Base-by-base conservation (phyloP, 352 stramenopile species). In the Blastocystis sp. region DNA sequence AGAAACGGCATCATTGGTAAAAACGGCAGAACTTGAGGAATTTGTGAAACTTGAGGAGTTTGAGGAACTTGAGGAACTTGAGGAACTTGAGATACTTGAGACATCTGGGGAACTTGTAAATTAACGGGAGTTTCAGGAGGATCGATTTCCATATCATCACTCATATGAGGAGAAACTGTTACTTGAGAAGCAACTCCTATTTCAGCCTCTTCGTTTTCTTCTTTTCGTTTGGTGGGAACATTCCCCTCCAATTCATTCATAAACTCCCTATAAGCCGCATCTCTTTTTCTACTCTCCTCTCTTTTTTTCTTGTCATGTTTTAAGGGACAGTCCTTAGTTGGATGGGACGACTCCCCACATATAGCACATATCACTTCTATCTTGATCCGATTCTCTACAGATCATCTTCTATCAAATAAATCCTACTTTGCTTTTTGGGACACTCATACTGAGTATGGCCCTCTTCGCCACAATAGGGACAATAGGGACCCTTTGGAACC, bases 381-480 rank as follows among this genome's bases (percentile, higher is more conserved):
- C 43, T 92, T 78, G 82, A 93, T 94, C 90, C 95, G 95, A 2
- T 91, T 93, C 54, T 94, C 13, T 69, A 90, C 13, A 53, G 73
- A 50, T 6, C 70, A 91, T 20, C 47, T 90, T 30, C 65, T 24
- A 16, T 70, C 39, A 24, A 34, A 45, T 6, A 2, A 34, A 20
- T 93, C 93, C 62, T 93, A 96, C 94, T 93, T 75, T 95, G 93
- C 93, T 93, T 90, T 87, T 96, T 95, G 20, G 94, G 94, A 88
- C 94, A 96, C 68, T 96, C 93, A 91, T 93, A 96, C 91, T 96
- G 93, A 0, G 93, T 93, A 90, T 96, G 94, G 24, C 94, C 94
- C 73, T 96, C 95, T 82, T 96, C 93, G 16, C 94, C 94, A 93
- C 94, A 96, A 87, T 95, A 92, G 90, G 95, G 92, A 54, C 94